Percentiles rank a stretch among this genome's conserved stretches.
Evolutionary conservation across 2,329 filamentous ascomycete genomes (phyloP).

Genomic region (Apiospora phragmitis): DNA sequence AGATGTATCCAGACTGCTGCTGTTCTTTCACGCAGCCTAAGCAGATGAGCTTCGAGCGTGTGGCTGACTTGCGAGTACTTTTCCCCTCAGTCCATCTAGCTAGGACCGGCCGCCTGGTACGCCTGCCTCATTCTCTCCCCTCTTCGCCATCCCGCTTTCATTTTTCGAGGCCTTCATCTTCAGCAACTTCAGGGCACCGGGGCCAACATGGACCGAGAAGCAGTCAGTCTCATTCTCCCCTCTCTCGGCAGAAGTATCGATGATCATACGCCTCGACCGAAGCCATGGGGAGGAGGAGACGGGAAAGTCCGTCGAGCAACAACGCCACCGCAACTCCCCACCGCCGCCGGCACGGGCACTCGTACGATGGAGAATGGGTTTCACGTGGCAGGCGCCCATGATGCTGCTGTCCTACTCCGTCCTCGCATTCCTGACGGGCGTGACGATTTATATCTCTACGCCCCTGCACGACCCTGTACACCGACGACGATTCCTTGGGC

Average conservation of each 20-base stretch:
- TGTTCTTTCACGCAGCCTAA: too few relatives aligned
- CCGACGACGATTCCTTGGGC: slow-evolving; percentile 16
- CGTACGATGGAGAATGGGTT: slow-evolving; percentile 31
- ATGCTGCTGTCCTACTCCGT: slow-evolving; percentile 29
- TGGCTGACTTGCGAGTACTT: too few relatives aligned
- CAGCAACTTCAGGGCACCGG: slow-evolving; percentile 17
- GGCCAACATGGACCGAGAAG: neutral
- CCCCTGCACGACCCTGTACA: slow-evolving; percentile 25
- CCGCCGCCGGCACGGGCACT: slow-evolving; percentile 15
- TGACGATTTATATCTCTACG: slow-evolving; percentile 25
- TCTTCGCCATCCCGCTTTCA: slow-evolving; percentile 29
- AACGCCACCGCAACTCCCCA: neutral
- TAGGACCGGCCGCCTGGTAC: slow-evolving; percentile 23
- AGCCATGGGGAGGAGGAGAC: slow-evolving; percentile 1
- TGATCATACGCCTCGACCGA: slow-evolving; percentile 19
- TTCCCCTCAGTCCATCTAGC: neutral
- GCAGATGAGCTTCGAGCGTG: too few relatives aligned
- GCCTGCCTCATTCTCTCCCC: slow-evolving; percentile 27
- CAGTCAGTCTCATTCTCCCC: neutral
- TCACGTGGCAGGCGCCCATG: slow-evolving; percentile 31
- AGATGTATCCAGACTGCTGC: neutral
- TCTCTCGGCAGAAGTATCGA: slow-evolving; percentile 16
- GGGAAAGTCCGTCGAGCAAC: neutral
- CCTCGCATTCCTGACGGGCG: slow-evolving; percentile 23
- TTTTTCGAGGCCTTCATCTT: slow-evolving; percentile 30